A percentile compares a stretch with the other conserved stretches of the same genome.
Conservation (phyloP, 2,329 filamentous ascomycete species). For the Aspergillus persii region DNA sequence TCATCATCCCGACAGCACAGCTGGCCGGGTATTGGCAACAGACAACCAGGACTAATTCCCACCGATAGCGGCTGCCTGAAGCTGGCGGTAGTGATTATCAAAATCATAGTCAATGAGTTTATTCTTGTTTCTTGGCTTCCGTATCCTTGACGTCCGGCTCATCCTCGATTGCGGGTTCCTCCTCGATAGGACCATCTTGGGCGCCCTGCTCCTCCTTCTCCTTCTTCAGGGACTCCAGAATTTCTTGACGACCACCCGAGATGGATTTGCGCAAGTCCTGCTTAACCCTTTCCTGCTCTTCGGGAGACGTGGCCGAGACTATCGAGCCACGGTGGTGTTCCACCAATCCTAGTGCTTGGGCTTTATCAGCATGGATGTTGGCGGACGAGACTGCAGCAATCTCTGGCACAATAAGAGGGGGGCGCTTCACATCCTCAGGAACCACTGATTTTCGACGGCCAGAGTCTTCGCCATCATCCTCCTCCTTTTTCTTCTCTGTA, state of each 20-base stretch:
- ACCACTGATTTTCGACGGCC: slow-evolving; percentile 31
- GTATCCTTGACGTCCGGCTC: slow-evolving; percentile 11
- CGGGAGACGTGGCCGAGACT: slow-evolving; percentile 32
- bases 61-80: background rate
- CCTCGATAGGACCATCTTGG: slow-evolving; percentile 25
- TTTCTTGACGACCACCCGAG: slow-evolving; percentile 26
- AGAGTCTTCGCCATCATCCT: slow-evolving; percentile 16
- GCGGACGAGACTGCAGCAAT: slow-evolving; percentile 37
- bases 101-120: background rate
- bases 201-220: slow-evolving; percentile 24
- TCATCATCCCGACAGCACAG: background rate
- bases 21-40: background rate
- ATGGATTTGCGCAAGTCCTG: slow-evolving; percentile 40
- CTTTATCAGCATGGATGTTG: slow-evolving; percentile 39
- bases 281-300: slow-evolving; percentile 35
- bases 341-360: slow-evolving; percentile 35
- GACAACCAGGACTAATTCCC: background rate
- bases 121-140: slow-evolving; percentile 1
- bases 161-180: slow-evolving; percentile 14
- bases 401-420: slow-evolving; percentile 32
- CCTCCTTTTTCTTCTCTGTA: slow-evolving; percentile 16
- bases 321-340: slow-evolving; percentile 39
- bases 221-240: slow-evolving; percentile 30
- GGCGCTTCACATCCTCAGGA: slow-evolving; percentile 31
- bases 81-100: background rate